phyloP scores from a whole-genome alignment of 768 basidiomycete genomes.

The Pleurotus ostreatus region DNA sequence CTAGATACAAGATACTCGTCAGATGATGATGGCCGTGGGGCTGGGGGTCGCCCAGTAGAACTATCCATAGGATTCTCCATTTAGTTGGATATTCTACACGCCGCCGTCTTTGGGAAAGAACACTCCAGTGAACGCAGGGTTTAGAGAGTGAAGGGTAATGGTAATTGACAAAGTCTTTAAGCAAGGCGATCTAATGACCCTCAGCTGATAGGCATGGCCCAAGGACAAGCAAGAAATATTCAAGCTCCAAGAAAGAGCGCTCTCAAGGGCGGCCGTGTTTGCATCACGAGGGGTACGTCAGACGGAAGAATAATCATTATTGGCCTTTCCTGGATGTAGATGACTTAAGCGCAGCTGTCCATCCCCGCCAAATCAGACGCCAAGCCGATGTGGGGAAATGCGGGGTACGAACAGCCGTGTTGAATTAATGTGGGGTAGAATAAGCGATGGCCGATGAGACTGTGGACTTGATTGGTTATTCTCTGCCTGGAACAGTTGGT shows the following conservation, averaged over 20 bases:
- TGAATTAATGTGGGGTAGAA: too few relatives aligned
- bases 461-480: not conserved
- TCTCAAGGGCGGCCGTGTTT: not conserved
- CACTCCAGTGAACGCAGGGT: not conserved
- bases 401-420: not conserved
- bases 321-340: constrained; percentile 6
- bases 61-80: constrained; percentile 3
- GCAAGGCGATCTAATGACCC: not conserved
- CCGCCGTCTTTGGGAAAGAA: not conserved
- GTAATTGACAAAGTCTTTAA: not conserved
- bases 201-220: not conserved
- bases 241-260: not conserved
- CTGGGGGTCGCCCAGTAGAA: not conserved
- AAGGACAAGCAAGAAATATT: not conserved
- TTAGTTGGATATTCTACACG: not conserved
- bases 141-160: not conserved
- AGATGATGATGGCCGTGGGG: constrained; percentile 6
- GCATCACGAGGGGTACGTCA: not conserved
- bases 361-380: constrained; percentile 1
- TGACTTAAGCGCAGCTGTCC: constrained; percentile 2
- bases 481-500: too few relatives aligned
- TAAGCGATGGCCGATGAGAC: not conserved
- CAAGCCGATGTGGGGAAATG: constrained; percentile 6
- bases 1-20: not conserved
- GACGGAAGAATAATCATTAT: not conserved